Evolutionary conservation across 441 rosid genomes (phyloP), one percentile per base, ranked within the genome.

Genomic region (Gossypium laxum): DNA sequence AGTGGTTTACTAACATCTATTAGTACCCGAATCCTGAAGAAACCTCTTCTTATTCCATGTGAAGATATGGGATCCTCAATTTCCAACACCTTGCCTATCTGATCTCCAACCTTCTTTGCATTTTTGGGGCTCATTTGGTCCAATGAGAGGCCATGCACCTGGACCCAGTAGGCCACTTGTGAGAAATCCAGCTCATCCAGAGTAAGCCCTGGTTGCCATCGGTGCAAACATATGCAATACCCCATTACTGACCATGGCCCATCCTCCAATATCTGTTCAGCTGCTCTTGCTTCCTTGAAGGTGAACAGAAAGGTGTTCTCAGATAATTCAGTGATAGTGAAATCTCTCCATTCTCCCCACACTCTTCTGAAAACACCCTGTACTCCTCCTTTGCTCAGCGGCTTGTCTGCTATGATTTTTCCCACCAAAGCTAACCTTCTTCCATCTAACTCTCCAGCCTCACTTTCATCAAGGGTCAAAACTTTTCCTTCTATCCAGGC

Each of bases 401-500:
- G 74, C 57, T 59, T 71, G 56, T 71, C 67, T 59, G 74, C 67
- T 59, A 71, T 71, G 55, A 59, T 59, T 45, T 71, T 71, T 43
- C 67, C 74, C 26, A 59, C 67, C 3, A 71, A 47, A 58, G 74
- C 74, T 58, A 71, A 30, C 57, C 74, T 71, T 45, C 74, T 50
- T 10, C 55, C 74, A 59, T 71, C 62, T 50, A 71, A 45, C 74
- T 59, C 74, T 24, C 67, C 67, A 0, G 45, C 57, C 43, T 58
- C 67, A n/a, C 55, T 61, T 47, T 71, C 74, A 22, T 71, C 74
- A 4, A 71, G 56, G 24, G 67, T 59, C 41, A 71, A 43, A 14
- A 71, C 57, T 59, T 71, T 71, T 17, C 74, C 74, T 70, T 71
- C 67, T 24, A 71, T 71, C 74, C 74, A 71, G 15, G 55, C 57